phyloP scores from a whole-genome alignment of 148 eudicot genomes.

The Diospyros kaki region DNA sequence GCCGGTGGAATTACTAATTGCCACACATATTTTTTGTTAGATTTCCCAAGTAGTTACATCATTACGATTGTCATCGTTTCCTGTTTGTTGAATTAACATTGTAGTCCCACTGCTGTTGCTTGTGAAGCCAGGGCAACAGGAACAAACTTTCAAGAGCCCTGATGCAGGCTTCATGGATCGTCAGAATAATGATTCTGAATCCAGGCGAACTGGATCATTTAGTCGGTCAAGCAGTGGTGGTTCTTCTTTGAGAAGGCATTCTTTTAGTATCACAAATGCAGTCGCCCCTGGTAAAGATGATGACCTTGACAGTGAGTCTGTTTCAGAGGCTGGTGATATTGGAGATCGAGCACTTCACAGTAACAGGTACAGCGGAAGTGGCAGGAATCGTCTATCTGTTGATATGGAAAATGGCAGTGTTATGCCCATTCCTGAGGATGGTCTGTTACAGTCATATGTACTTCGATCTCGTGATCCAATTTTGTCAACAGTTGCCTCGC shows the following conservation, averaged over 20 bases:
- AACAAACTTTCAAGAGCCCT: conserved; percentile 10
- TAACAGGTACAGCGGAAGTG: conserved; percentile 41
- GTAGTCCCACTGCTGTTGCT: not conserved
- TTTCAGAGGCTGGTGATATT: conserved; percentile 77
- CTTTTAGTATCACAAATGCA: conserved; percentile 33
- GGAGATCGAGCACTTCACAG: conserved; percentile 61
- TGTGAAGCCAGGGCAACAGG: conserved; percentile 1
- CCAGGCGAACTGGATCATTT: conserved; percentile 31
- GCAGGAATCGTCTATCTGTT: conserved; percentile 25
- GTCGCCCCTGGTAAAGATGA: conserved; percentile 27
- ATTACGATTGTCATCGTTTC: not conserved
- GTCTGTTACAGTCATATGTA: conserved; percentile 19
- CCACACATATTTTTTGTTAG: not conserved
- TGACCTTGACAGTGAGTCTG: conserved; percentile 46
- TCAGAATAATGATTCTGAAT: conserved; percentile 25
- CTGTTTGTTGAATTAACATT: not conserved
- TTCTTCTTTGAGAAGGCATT: conserved; percentile 44
- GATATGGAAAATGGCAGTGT: conserved; percentile 35
- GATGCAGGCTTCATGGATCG: conserved; percentile 30
- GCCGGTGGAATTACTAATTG: not conserved
- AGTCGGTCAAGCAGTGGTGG: conserved; percentile 26
- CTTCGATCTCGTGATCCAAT: conserved; percentile 23
- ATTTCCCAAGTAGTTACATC: not conserved
- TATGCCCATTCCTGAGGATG: conserved; percentile 40
- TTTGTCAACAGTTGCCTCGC: conserved; percentile 13